Conservation (phyloP, 352 stramenopile genomes). For the Globisporangium nagaii region DNA sequence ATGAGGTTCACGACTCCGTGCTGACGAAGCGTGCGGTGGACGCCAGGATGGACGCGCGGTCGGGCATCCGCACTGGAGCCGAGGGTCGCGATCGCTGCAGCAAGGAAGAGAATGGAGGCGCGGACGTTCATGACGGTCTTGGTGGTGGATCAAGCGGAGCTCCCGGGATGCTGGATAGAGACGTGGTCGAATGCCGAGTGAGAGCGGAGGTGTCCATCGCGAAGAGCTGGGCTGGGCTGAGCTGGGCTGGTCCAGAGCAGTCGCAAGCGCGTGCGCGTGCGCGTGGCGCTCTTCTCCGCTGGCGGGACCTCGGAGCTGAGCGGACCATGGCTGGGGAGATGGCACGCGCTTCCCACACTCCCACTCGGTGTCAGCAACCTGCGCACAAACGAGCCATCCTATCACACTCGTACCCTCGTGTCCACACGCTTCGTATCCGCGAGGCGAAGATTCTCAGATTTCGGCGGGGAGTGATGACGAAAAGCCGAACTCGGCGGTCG, state of each 20-base stretch:
- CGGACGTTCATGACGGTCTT: slow-evolving; percentile 5
- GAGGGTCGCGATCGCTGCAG: slow-evolving; percentile 10
- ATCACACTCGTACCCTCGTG: neutral
- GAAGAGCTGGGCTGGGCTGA: neutral
- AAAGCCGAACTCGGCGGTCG: too few relatives aligned
- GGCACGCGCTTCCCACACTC: neutral
- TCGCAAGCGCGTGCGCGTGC: neutral
- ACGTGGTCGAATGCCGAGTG: neutral
- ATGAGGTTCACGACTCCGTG: slow-evolving; percentile 14
- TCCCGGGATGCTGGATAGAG: neutral
- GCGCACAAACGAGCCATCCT: neutral
- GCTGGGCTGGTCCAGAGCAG: neutral
- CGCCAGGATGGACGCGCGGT: slow-evolving; percentile 7
- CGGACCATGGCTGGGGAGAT: neutral
- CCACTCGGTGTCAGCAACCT: neutral
- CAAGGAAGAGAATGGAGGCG: neutral
- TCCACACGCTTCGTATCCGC: neutral
- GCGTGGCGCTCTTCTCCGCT: neutral
- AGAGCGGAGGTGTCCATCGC: neutral
- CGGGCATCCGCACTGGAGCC: neutral
- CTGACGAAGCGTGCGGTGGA: slow-evolving; percentile 19
- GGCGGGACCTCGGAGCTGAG: neutral
- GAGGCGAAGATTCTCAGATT: neutral
- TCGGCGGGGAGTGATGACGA: neutral
- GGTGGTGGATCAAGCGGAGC: neutral